phyloP scores from a whole-genome alignment of 345 rosid species.

The Cardamine chenopodiifolia region DNA sequence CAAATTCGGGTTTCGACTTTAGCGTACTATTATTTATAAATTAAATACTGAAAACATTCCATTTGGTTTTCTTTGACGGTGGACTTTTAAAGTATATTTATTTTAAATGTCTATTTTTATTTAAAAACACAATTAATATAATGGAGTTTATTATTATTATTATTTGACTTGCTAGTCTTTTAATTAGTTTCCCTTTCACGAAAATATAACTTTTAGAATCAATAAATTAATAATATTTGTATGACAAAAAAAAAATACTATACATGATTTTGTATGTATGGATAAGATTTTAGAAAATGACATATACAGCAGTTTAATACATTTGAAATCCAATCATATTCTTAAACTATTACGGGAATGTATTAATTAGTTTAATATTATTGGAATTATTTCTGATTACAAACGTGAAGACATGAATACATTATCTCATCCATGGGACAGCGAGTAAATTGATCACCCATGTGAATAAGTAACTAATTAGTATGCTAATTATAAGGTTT shows the following conservation, averaged over 20 bases:
- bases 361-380: not conserved
- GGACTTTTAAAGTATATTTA: not conserved
- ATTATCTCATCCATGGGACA: not conserved
- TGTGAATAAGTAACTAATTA: constrained; percentile 22
- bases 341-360: not conserved
- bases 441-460: constrained; percentile 7
- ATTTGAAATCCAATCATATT: not conserved
- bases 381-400: not conserved
- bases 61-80: not conserved
- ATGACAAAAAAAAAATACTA: too few species aligned
- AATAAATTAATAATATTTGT: too few species aligned
- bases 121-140: not conserved
- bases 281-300: constrained; percentile 1
- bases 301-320: not conserved
- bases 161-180: not conserved
- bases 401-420: constrained; percentile 26
- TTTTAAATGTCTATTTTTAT: too few species aligned
- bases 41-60: not conserved
- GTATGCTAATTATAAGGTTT: not conserved
- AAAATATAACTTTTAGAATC: too few species aligned
- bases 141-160: not conserved
- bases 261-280: too few species aligned
- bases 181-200: not conserved
- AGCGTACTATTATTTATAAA: too few species aligned
- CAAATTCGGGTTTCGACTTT: too few species aligned